Percentiles rank a stretch among this genome's conserved stretches.
Evolutionary conservation across 2,329 filamentous ascomycete species (phyloP).

Genomic region (Beauveria caledonica): DNA sequence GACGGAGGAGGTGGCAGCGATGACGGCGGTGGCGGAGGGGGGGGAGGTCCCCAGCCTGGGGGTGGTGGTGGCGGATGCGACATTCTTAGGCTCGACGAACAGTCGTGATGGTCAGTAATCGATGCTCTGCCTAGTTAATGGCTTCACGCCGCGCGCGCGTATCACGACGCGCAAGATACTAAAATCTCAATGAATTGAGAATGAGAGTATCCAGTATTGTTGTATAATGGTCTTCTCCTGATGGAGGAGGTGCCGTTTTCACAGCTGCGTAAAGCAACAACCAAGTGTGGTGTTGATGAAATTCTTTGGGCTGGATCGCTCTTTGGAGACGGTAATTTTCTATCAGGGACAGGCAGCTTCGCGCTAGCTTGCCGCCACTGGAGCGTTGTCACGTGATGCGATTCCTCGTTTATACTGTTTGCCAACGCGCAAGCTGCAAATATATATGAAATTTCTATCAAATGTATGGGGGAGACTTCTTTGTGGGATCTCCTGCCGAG

Average conservation of each 20-base stretch:
- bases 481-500: too few species aligned
- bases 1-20: constrained; percentile 49
- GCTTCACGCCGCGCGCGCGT: constrained; percentile 29
- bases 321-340: constrained; percentile 25
- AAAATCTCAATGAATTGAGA: background rate
- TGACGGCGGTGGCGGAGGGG: constrained; percentile 46
- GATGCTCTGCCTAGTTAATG: constrained; percentile 17
- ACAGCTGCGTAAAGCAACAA: constrained; percentile 22
- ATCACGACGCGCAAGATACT: constrained; percentile 22
- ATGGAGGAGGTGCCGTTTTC: constrained; percentile 21
- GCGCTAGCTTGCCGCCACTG: constrained; percentile 3
- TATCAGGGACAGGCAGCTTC: constrained; percentile 11
- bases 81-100: constrained; percentile 32
- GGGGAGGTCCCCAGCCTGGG: constrained; percentile 53
- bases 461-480: too few species aligned
- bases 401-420: background rate
- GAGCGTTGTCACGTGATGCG: constrained; percentile 6
- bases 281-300: constrained; percentile 22
- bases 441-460: background rate
- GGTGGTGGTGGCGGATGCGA: constrained; percentile 48
- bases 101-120: constrained; percentile 2
- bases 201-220: constrained; percentile 11
- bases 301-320: constrained; percentile 7
- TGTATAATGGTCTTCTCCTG: constrained; percentile 10
- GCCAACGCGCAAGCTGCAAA: background rate